Conservation (phyloP, 2,329 filamentous ascomycete genomes). For the Exophiala spinifera region DNA sequence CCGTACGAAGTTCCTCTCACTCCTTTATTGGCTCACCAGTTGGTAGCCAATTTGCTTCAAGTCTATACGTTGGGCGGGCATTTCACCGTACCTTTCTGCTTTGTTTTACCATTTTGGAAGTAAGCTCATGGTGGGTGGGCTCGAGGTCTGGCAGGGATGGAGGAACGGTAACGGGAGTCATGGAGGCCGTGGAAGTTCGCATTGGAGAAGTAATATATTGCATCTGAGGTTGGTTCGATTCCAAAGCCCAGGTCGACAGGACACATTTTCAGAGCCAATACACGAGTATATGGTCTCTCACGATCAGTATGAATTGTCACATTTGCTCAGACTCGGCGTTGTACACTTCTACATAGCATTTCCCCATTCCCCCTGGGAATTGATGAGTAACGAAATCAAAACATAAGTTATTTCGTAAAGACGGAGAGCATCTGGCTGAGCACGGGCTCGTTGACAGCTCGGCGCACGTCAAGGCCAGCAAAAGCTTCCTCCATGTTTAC, state of each 20-base stretch:
- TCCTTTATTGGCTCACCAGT: not conserved
- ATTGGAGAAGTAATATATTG: not conserved
- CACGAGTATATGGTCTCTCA: conserved; percentile 1
- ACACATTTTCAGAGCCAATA: conserved; percentile 8
- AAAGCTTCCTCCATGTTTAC: not conserved
- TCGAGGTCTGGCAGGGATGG: not conserved
- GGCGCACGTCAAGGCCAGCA: not conserved
- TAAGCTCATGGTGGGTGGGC: not conserved
- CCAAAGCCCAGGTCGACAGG: conserved; percentile 17
- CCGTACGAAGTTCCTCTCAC: not conserved
- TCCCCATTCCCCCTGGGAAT: conserved; percentile 14
- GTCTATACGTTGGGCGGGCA: conserved; percentile 11
- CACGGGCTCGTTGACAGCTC: not conserved
- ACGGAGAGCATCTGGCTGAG: not conserved
- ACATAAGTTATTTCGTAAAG: not conserved
- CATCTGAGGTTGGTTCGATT: conserved; percentile 5
- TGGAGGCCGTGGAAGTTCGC: not conserved
- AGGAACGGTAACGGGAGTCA: not conserved
- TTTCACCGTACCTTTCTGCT: not conserved
- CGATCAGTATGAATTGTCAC: conserved; percentile 2
- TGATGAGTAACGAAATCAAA: conserved; percentile 16
- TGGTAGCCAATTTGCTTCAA: conserved; percentile 3
- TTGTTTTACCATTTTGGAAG: conserved; percentile 4
- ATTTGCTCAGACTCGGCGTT: conserved; percentile 3
- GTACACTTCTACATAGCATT: conserved; percentile 16